Evolutionary conservation across 1,139 yeast species (phyloP).

Genomic region (Pichia sp.): DNA sequence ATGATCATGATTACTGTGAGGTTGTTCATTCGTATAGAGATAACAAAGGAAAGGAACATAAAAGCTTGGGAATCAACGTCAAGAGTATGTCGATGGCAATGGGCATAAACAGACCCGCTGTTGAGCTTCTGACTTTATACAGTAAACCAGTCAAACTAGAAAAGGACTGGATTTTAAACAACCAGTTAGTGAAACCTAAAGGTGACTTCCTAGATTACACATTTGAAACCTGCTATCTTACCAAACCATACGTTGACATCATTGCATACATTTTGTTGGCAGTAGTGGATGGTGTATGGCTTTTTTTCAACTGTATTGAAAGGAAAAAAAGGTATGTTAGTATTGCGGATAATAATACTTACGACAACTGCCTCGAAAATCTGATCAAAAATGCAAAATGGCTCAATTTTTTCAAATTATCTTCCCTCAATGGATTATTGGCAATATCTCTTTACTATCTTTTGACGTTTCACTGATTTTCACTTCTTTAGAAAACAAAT

Average conservation of each 20-base stretch:
- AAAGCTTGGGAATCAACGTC: constrained; percentile 43
- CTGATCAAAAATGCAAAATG: constrained; percentile 1
- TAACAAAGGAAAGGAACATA: constrained; percentile 15
- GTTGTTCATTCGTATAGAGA: constrained; percentile 34
- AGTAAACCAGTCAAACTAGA: constrained; percentile 21
- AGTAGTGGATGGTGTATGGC: constrained; percentile 28
- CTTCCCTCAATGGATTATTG: neutral
- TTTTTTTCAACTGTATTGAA: constrained; percentile 15
- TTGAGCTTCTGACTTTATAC: constrained; percentile 43
- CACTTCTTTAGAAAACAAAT: neutral
- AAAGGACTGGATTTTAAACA: constrained; percentile 16
- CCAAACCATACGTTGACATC: constrained; percentile 47
- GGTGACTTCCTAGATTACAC: constrained; percentile 24
- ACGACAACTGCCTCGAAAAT: neutral
- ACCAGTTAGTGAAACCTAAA: constrained; percentile 13
- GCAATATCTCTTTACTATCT: neutral
- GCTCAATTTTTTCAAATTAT: constrained; percentile 1
- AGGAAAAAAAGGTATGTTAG: constrained; percentile 12
- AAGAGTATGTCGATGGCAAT: constrained; percentile 59
- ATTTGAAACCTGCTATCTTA: constrained; percentile 47
- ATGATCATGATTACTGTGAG: constrained; percentile 57
- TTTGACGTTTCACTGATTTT: constrained; percentile 3
- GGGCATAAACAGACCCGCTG: constrained; percentile 54
- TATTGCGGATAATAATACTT: constrained; percentile 4
- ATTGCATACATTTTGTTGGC: constrained; percentile 40